Evolutionary conservation across 805 yeast genomes (phyloP).

Genomic region (Wickerhamiella cacticola): DNA sequence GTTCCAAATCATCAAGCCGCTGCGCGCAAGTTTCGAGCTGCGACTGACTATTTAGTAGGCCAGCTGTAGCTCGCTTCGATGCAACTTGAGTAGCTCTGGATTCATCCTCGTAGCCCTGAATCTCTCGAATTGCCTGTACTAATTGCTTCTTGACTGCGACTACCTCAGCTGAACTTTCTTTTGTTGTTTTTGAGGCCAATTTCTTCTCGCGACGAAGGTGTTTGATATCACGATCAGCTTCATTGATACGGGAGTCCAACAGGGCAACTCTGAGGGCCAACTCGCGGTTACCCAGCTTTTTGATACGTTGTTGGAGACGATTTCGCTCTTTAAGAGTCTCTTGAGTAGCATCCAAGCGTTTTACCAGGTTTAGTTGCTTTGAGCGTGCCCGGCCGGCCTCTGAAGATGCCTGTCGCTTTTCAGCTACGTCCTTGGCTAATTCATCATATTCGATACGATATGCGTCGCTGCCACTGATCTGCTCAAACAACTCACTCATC

Average conservation of each 20-base stretch:
- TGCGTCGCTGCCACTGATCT: slow-evolving; percentile 70
- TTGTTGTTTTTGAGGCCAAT: not conserved
- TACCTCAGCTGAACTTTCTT: slow-evolving; percentile 12
- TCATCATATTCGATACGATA: slow-evolving; percentile 52
- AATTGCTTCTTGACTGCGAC: slow-evolving; percentile 14
- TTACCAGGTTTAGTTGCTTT: slow-evolving; percentile 3
- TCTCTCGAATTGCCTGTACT: slow-evolving; percentile 1
- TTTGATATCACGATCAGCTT: not conserved
- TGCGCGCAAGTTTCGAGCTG: not conserved
- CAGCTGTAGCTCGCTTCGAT: not conserved
- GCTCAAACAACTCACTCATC: slow-evolving; percentile 62
- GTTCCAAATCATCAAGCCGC: not conserved
- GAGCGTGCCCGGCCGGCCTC: not conserved
- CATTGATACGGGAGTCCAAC: not conserved
- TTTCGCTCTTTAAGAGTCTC: not conserved
- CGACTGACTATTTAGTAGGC: not conserved
- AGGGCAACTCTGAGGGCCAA: not conserved
- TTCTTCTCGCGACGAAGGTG: slow-evolving; percentile 5
- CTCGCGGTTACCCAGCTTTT: not conserved
- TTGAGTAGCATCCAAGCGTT: not conserved
- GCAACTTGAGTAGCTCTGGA: not conserved
- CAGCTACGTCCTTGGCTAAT: slow-evolving; percentile 41
- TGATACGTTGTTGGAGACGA: not conserved
- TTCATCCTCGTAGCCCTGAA: slow-evolving; percentile 2
- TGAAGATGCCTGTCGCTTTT: not conserved